These are phyloP conservation scores for Ceratocystis huliohia DNA, from an alignment of 2,329 filamentous ascomycete genomes.

Conservation along the genomic window DNA sequence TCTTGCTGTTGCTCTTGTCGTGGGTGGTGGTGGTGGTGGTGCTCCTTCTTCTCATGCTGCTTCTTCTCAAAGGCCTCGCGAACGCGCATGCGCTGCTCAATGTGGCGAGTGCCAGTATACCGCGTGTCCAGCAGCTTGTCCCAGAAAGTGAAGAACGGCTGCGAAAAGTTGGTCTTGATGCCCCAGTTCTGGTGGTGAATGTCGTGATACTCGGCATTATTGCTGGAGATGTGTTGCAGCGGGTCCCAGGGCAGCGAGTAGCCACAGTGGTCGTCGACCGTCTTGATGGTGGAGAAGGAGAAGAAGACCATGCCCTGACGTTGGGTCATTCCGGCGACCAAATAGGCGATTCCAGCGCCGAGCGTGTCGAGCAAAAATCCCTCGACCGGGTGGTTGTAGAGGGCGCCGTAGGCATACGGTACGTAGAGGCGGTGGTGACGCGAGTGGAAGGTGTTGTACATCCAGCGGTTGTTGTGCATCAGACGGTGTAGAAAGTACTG, in stretches of 20 bases:
- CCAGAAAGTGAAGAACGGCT: slow-evolving; percentile 94
- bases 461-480: slow-evolving; percentile 96
- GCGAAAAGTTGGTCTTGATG: slow-evolving; percentile 88
- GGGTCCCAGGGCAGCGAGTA: slow-evolving; percentile 95
- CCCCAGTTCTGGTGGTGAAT: slow-evolving; percentile 99
- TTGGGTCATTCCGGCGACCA: slow-evolving; percentile 67
- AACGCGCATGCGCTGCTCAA: slow-evolving; percentile 22
- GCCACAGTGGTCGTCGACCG: slow-evolving; percentile 93
- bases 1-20: neutral
- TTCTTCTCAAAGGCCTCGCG: slow-evolving; percentile 13
- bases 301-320: slow-evolving; percentile 87
- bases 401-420: slow-evolving; percentile 88
- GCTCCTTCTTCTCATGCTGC: slow-evolving; percentile 9
- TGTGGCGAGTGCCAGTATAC: slow-evolving; percentile 54
- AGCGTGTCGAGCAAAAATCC: slow-evolving; percentile 87
- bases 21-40: neutral
- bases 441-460: slow-evolving; percentile 89
- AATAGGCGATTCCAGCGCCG: slow-evolving; percentile 73
- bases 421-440: slow-evolving; percentile 95
- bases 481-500: slow-evolving; percentile 93
- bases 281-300: slow-evolving; percentile 80
- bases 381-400: slow-evolving; percentile 94
- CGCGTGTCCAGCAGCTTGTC: slow-evolving; percentile 69
- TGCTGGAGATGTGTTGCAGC: slow-evolving; percentile 78
- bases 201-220: slow-evolving; percentile 94